A percentile compares a stretch with the other conserved stretches of the same genome.
These are phyloP conservation scores for Cynara cardunculus DNA, from an alignment of 129 eudicot species.

Conservation along the genomic window DNA sequence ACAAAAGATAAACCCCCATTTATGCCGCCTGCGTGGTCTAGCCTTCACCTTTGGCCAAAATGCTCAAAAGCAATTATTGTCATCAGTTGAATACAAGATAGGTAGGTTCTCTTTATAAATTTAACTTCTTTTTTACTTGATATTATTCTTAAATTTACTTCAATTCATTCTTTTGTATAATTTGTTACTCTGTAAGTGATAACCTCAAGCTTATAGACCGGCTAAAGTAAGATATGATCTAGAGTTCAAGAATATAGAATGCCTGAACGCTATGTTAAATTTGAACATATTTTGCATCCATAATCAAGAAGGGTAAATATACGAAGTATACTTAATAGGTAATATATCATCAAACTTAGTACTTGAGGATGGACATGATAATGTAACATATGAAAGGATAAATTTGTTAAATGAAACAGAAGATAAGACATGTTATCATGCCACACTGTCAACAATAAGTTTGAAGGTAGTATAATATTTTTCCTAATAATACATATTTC, in stretches of 20 bases:
- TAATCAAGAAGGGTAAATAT: neutral
- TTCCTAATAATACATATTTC: neutral
- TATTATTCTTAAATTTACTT: neutral
- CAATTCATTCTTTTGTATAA: neutral
- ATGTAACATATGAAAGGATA: neutral
- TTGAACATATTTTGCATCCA: neutral
- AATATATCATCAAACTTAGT: neutral
- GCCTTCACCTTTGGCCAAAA: neutral
- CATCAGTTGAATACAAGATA: neutral
- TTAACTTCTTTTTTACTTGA: neutral
- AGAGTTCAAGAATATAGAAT: neutral
- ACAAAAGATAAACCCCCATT: neutral
- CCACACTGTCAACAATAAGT: conserved; percentile 3
- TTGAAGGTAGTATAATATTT: neutral
- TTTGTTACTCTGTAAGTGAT: neutral
- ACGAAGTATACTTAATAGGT: neutral
- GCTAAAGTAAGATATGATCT: neutral
- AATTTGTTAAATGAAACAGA: neutral
- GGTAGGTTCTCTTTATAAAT: neutral
- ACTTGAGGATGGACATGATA: neutral
- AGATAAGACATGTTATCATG: neutral
- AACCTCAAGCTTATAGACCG: neutral
- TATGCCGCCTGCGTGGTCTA: neutral
- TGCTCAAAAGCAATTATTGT: neutral
- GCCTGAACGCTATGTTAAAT: neutral